A percentile compares a stretch with the other conserved stretches of the same genome.
These are phyloP conservation scores for Solanum dulcamara DNA, from an alignment of 257 asterid species.

Conservation along the genomic window DNA sequence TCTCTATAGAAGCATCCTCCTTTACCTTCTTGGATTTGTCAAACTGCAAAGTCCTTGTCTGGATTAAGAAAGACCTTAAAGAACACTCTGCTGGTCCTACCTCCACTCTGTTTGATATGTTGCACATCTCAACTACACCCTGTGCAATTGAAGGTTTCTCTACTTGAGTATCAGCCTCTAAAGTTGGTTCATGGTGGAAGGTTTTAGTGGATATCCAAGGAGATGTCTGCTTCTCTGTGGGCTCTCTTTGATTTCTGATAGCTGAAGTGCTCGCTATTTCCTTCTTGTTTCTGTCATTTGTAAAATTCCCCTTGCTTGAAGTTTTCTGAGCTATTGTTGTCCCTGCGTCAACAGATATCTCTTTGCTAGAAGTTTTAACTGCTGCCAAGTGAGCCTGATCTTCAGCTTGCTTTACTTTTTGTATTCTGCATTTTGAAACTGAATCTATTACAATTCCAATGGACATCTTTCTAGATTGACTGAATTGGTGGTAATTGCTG, in stretches of 20 bases:
- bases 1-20: slow-evolving; percentile 25
- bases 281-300: slow-evolving; percentile 12
- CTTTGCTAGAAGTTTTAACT: slow-evolving; percentile 18
- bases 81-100: slow-evolving; percentile 33
- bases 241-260: slow-evolving; percentile 23
- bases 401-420: slow-evolving; percentile 16
- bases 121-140: slow-evolving; percentile 10
- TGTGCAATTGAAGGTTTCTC: slow-evolving; percentile 26
- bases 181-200: slow-evolving; percentile 24
- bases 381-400: slow-evolving; percentile 17
- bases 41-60: slow-evolving; percentile 14
- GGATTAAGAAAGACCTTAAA: slow-evolving; percentile 20
- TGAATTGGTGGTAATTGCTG: slow-evolving; percentile 32
- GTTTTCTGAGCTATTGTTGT: not conserved
- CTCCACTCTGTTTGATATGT: slow-evolving; percentile 24
- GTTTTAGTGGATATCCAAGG: slow-evolving; percentile 60
- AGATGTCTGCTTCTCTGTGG: slow-evolving; percentile 27
- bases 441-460: slow-evolving; percentile 61
- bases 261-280: slow-evolving; percentile 15
- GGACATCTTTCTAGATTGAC: slow-evolving; percentile 80
- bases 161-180: slow-evolving; percentile 25
- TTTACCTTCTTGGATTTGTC: slow-evolving; percentile 5
- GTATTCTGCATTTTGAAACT: slow-evolving; percentile 21
- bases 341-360: slow-evolving; percentile 12
- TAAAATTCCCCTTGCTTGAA: slow-evolving; percentile 19